Base-by-base conservation (phyloP, 164 flowering plant species). In the Kalanchoe fedtschenkoi region DNA sequence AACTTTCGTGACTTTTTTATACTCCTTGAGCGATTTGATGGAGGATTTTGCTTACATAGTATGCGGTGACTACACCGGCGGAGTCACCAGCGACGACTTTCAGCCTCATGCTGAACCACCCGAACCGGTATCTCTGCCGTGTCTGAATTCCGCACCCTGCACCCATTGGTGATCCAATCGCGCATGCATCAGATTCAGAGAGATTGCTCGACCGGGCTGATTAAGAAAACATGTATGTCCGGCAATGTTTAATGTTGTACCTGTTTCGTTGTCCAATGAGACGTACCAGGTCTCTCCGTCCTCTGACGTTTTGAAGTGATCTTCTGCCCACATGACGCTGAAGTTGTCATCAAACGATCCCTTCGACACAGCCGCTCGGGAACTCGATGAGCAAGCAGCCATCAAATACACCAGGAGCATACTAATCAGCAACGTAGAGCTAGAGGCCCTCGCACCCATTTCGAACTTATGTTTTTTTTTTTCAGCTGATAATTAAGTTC, bases 91-190 rank as follows among this genome's bases (percentile, higher is more conserved):
- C 98, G 0, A 89, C 96, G 67, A 91, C 55, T 72, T 83, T 91
- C 13, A 91, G 79, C 76, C 83, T 91, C 98, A 87, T 91, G 70
- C 96, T 89, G 58, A 89, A 91, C 98, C 96, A 91, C 59, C 98
- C 98, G 69, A 91, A 91, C 79, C 89, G 80, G 78, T 87, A 91
- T 51, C 77, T 79, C 64, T 91, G 80, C 70, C 81, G 85, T 32
- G 98, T 84, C 66, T 80, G 87, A 69, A 87, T 89, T 61, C 95
- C 98, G 70, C 96, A 89, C 14, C 98, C 97, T 91, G 65, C 29
- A 29, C 24, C 37, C 37, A 42, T 1, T 34, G 66, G 6, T n/a
- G 2, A 24, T 22, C n/a, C 44, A 59, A 60, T 30, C 21, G 22
- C 13, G 8, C 35, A 3, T 56, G 35, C 60, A 28, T 5, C 33